These are phyloP conservation scores for Trebouxia sp. DNA, from an alignment of 139 green algal genomes.

Conservation along the genomic window DNA sequence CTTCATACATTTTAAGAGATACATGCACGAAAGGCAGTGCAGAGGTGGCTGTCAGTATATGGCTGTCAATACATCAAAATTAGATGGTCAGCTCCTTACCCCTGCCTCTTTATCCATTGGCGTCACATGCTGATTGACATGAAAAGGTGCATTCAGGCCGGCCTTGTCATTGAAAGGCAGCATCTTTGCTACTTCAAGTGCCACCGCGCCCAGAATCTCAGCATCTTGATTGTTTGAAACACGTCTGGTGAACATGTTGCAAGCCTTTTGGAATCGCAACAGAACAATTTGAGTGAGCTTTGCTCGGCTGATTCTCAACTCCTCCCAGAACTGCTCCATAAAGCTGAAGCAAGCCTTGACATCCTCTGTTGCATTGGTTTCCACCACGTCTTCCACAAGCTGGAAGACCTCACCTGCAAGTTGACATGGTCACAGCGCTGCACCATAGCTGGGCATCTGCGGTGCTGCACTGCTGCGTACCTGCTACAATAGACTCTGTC, in stretches of 20 bases:
- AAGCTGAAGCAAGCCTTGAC: constrained; percentile 1
- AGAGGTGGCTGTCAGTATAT: too few relatives aligned
- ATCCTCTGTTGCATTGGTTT: background rate
- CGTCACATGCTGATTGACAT: background rate
- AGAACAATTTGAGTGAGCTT: too few relatives aligned
- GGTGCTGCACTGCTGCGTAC: background rate
- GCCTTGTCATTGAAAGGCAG: constrained; percentile 5
- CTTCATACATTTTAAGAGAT: too few relatives aligned
- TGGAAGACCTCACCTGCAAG: background rate
- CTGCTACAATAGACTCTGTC: background rate
- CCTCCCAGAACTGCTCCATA: background rate
- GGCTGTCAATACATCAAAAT: background rate
- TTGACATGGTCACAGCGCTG: too few relatives aligned
- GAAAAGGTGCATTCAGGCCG: background rate
- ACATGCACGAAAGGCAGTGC: too few relatives aligned
- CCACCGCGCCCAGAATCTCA: background rate
- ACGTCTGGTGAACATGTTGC: constrained; percentile 22
- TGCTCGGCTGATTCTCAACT: background rate
- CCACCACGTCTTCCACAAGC: background rate
- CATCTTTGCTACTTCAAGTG: background rate
- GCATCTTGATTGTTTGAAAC: constrained; percentile 14
- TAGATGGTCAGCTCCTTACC: background rate
- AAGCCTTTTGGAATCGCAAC: background rate
- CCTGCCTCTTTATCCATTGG: constrained; percentile 1
- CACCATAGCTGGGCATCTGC: background rate